Evolutionary conservation across 345 rosid genomes (phyloP).

Genomic region (Syzygium aromaticum): DNA sequence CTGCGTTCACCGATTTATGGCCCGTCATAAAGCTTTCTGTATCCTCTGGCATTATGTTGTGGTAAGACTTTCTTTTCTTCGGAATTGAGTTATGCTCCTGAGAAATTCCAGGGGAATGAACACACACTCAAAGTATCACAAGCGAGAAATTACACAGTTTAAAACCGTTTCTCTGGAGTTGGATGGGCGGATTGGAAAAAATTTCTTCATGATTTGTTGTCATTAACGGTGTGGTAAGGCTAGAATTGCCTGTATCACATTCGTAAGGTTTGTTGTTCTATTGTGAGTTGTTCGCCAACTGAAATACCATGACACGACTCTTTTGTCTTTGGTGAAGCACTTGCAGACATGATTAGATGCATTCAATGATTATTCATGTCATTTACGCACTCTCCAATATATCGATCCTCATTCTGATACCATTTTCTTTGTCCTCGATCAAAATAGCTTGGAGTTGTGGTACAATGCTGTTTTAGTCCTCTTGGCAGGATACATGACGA

Average conservation of each 20-base stretch:
- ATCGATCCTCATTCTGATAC: background rate
- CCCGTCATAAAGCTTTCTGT: slow-evolving; percentile 22
- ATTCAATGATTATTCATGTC: background rate
- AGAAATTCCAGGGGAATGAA: background rate
- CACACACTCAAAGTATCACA: background rate
- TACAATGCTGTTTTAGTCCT: slow-evolving; percentile 21
- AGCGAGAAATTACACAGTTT: background rate
- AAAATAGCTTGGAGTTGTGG: slow-evolving; percentile 22
- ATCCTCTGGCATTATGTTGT: slow-evolving; percentile 62
- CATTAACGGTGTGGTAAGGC: background rate
- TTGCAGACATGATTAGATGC: background rate
- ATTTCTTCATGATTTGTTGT: background rate
- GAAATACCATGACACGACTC: background rate
- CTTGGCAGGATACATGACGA: slow-evolving; percentile 27
- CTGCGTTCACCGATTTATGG: slow-evolving; percentile 13
- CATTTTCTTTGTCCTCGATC: background rate
- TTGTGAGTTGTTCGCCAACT: background rate
- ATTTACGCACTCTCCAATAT: background rate
- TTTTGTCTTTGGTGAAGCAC: background rate
- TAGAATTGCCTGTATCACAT: background rate
- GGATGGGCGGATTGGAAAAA: background rate
- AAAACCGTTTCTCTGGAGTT: background rate
- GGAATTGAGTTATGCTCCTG: background rate
- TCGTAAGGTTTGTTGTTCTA: background rate
- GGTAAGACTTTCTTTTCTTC: slow-evolving; percentile 11